These are phyloP conservation scores for Ottelia alismoides DNA, from an alignment of 106 monocot species.

Conservation along the genomic window DNA sequence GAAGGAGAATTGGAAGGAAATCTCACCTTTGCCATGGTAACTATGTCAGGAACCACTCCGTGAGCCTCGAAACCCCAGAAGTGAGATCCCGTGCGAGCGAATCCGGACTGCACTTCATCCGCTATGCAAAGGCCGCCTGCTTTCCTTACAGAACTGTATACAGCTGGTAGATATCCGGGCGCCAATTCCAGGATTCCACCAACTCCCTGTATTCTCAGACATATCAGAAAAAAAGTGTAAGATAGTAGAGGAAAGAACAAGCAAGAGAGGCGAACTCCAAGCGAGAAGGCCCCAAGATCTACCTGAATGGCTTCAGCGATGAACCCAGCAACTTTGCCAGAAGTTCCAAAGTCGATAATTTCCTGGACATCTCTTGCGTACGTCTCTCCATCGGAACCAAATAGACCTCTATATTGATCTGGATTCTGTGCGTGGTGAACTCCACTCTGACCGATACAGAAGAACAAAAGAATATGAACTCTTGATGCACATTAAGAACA, in stretches of 20 bases:
- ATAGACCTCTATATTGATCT: conserved; percentile 80
- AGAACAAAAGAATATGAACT: not conserved
- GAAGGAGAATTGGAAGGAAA: not conserved
- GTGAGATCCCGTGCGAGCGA: conserved; percentile 55
- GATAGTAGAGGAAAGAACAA: too few species aligned
- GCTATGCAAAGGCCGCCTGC: conserved; percentile 76
- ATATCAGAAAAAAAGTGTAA: too few species aligned
- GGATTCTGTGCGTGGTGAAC: conserved; percentile 87
- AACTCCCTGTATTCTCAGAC: conserved; percentile 32
- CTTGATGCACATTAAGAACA: too few species aligned
- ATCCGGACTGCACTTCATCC: conserved; percentile 83
- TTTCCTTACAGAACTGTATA: conserved; percentile 37
- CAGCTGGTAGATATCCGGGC: conserved; percentile 66
- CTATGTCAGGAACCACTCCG: conserved; percentile 67
- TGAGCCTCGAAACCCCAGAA: conserved; percentile 79
- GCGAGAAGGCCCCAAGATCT: too few species aligned
- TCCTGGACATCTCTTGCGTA: conserved; percentile 88
- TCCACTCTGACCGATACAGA: conserved; percentile 35
- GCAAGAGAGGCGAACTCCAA: too few species aligned
- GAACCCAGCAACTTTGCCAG: conserved; percentile 65
- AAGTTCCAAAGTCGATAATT: conserved; percentile 83
- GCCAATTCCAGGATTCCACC: conserved; percentile 66
- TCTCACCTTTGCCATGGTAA: conserved; percentile 81
- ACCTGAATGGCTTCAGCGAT: conserved; percentile 88
- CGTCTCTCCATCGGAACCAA: conserved; percentile 78